phyloP scores from a whole-genome alignment of 2,329 filamentous ascomycete genomes.

The Peltaster fructicola region DNA sequence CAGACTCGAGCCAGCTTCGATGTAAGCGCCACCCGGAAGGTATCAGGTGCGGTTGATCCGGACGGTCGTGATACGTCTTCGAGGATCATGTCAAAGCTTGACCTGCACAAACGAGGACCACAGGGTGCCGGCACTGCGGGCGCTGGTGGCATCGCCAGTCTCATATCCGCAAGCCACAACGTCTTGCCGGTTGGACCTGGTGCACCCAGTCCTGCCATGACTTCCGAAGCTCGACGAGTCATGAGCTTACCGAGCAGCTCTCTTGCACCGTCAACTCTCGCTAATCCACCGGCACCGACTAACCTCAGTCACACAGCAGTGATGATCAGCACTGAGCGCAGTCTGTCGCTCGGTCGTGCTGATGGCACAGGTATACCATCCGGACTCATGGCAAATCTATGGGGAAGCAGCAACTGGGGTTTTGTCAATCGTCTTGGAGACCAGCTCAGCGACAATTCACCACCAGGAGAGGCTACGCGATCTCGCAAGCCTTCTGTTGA shows the following conservation, averaged over 20 bases:
- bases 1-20: conserved; percentile 56
- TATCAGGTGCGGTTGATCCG: conserved; percentile 29
- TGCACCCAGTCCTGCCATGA: conserved; percentile 18
- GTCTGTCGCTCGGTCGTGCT: conserved; percentile 39
- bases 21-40: conserved; percentile 30
- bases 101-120: conserved; percentile 70
- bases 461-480: no score
- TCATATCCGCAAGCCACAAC: conserved; percentile 72
- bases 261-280: conserved; percentile 66
- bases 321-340: conserved; percentile 59
- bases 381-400: conserved; percentile 79
- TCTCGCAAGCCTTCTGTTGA: conserved; percentile 1
- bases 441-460: conserved; percentile 16
- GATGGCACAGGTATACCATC: conserved; percentile 58
- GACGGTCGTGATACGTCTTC: conserved; percentile 68
- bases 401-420: conserved; percentile 77
- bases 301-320: conserved; percentile 76
- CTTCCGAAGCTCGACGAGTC: conserved; percentile 8
- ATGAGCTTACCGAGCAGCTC: conserved; percentile 39
- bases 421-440: conserved; percentile 44
- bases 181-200: conserved; percentile 48
- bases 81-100: conserved; percentile 82
- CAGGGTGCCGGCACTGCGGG: conserved; percentile 37
- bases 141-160: conserved; percentile 57
- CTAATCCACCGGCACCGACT: conserved; percentile 66